A percentile compares a stretch with the other conserved stretches of the same genome.
phyloP scores from a whole-genome alignment of 306 rosid genomes.

The Cicer cuneatum region DNA sequence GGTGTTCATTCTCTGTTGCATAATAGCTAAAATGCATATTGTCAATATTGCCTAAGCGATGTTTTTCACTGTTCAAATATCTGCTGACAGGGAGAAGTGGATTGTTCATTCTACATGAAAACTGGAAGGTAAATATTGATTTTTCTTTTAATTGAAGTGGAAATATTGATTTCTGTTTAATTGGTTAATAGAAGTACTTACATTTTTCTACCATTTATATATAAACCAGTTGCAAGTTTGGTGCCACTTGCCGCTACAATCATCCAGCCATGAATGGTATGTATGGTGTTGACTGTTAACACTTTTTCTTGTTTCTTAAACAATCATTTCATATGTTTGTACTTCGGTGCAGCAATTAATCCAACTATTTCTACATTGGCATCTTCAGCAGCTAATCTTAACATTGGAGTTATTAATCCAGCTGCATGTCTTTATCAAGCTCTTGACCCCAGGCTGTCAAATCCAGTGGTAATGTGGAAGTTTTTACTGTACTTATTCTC shows the following conservation, averaged over 20 bases:
- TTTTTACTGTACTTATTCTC: conserved; percentile 17
- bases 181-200: conserved; percentile 34
- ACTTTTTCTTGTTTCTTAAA: conserved; percentile 38
- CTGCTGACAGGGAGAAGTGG: conserved; percentile 85
- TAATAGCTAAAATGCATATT: background rate
- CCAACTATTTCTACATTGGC: conserved; percentile 62
- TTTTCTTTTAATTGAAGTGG: conserved; percentile 33
- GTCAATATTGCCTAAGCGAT: background rate
- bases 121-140: conserved; percentile 79
- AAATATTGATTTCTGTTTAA: conserved; percentile 30
- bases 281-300: conserved; percentile 43
- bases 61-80: conserved; percentile 37
- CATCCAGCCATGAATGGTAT: conserved; percentile 91
- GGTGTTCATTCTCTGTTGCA: conserved; percentile 31
- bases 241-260: conserved; percentile 88
- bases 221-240: conserved; percentile 87
- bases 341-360: conserved; percentile 61
- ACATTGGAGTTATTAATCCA: conserved; percentile 71
- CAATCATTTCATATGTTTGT: conserved; percentile 35
- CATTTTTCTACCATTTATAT: conserved; percentile 45
- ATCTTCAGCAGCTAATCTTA: conserved; percentile 69
- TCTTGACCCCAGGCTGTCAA: conserved; percentile 72
- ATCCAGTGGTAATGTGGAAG: conserved; percentile 65
- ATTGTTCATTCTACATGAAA: conserved; percentile 99
- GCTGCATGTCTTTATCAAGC: conserved; percentile 77